Base-by-base conservation (phyloP, 2,329 filamentous ascomycete genomes). In the Macrophomina pseudophaseolina region DNA sequence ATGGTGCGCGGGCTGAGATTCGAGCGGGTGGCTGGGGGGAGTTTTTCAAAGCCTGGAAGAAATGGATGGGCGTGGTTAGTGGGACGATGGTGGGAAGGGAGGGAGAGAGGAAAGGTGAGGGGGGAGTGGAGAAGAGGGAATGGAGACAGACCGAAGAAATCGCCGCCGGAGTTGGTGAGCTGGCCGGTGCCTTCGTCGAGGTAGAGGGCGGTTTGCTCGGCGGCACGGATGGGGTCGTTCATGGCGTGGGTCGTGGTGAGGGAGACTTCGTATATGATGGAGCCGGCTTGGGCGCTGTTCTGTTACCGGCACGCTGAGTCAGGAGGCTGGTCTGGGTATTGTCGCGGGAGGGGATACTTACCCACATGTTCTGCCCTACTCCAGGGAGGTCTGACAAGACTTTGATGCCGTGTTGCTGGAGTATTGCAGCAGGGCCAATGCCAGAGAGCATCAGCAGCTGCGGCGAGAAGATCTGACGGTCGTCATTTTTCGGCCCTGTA, bases 361-460 rank as follows among this genome's bases (percentile, higher is more conserved):
- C 35, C 35, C 35, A 38, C 71, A 73, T 71, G 48, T 69, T 70
- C 44, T 75, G 69, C 1, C 75, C 75, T 3, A 77, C 74, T 44
- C 72, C 72, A 1, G 66, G 68, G 8, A 56, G 68, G n/a, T 74
- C 71, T 1, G 69, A 56, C 14, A 76, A 51, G 4, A 75, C 65
- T 7, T 65, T 33, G 23, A 76, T 76, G 23, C 66, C 65, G 53
- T 67, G 64, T n/a, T 70, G 49, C 6, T 69, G 16, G 1, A 76
- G 69, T 2, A 68, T 68, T 1, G 59, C 68, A 0, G 46, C 64
- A 23, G 72, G 72, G 4, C 80, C 78, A 23, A 80, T 71, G 4
- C 78, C 79, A 14, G 75, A 79, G 1, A 80, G 66, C 72, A 79
- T 76, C 70, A 73, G 71, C 1, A 76, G 70, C 62, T 82, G 80